Base-by-base conservation (phyloP, 2,329 filamentous ascomycete species). In the Colletotrichum agaves region DNA sequence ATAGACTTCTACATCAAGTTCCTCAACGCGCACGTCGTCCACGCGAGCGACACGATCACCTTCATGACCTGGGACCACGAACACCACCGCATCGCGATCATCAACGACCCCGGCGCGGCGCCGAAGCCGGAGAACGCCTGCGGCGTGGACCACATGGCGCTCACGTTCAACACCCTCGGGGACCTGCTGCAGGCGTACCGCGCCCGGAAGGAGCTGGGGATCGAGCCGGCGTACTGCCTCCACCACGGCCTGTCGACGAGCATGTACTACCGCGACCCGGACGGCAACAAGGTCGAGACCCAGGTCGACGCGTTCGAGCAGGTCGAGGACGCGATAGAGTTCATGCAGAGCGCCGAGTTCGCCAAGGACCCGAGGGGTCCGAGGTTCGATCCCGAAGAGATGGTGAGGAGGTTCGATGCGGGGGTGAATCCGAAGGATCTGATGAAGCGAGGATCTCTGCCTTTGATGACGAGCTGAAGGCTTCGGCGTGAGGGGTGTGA, bases 181-280 rank as follows among this genome's bases (percentile, higher is more conserved):
- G 79, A 80, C 7, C 74, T 84, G 7, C 27, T 76, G 6, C 61
- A 71, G 3, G 73, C 79, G 4, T 84, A 83, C 71, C 67, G 69
- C 27, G 75, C 80, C 67, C 74, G 78, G 17, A 79, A 78, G 67
- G 71, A 70, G 0, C 63, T 71, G 4, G 79, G 78, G 0, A 79
- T 83, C 47, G 13, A 72, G 33, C 83, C 84, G 0, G 33, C 76
- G 4, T 83, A 81, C 80, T 78, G 73, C 63, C 75, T 83, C 35
- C 83, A 85, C 71, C 83, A 86, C 71, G 83, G 84, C 3, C 75
- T 77, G 2, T 85, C 80, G 2, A 82, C 77, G 0, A 80, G 77
- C 70, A 79, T 85, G 43, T 85, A 85, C 72, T 85, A 85, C 71
- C 64, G 69, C 7, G 83, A 85, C 71, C 83, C 82, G 5, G 83